A percentile compares a stretch with the other conserved stretches of the same genome.
Conservation (phyloP, 495 filamentous ascomycete genomes). For the Tuber indicum region DNA sequence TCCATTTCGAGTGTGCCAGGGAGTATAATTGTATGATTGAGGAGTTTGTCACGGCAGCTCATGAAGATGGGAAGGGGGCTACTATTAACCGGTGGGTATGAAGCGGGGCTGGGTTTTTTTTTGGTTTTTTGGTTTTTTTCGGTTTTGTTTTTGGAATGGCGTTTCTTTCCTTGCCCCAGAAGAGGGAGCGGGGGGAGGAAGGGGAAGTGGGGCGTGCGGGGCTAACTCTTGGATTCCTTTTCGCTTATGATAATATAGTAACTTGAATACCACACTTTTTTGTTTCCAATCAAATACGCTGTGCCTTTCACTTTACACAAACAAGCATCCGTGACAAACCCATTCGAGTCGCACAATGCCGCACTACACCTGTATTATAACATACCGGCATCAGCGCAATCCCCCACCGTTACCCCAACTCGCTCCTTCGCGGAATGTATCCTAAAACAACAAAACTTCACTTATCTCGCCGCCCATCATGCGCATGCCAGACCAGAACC, state of each 20-base stretch:
- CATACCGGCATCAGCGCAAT: neutral
- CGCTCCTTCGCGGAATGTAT: neutral
- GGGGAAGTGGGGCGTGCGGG: neutral
- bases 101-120: neutral
- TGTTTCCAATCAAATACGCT: neutral
- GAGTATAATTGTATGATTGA: constrained; percentile 58
- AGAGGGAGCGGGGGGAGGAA: neutral
- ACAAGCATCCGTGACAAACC: neutral
- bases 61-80: constrained; percentile 15
- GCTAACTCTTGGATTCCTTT: neutral
- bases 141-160: neutral
- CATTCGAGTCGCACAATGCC: neutral
- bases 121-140: neutral
- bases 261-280: neutral
- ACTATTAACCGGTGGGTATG: neutral
- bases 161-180: neutral
- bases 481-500: too few relatives aligned
- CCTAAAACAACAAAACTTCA: neutral
- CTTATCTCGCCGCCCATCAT: too few relatives aligned
- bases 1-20: constrained; percentile 56
- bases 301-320: neutral
- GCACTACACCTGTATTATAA: neutral
- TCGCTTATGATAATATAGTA: neutral
- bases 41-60: constrained; percentile 43
- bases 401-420: neutral